Evolutionary conservation across 305 asterid genomes (phyloP).

Genomic region (Fraxinus latifolia): DNA sequence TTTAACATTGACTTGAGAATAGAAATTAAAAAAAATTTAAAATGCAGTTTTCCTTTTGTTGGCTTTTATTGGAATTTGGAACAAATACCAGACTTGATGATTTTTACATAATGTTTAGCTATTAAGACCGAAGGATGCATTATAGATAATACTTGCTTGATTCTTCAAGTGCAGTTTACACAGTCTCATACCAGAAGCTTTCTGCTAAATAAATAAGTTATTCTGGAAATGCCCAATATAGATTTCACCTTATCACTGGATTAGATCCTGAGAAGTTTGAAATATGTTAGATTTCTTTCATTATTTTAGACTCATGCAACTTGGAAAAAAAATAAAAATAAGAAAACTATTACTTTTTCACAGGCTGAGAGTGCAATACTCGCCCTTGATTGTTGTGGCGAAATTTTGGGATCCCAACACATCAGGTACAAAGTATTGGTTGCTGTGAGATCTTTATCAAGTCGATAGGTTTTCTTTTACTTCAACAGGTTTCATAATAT

Average conservation of each 20-base stretch:
- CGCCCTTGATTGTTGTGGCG: constrained; percentile 85
- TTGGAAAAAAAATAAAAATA: neutral
- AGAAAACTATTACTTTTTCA: constrained; percentile 16
- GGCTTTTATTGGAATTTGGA: neutral
- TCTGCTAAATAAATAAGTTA: no score
- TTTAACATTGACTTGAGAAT: neutral
- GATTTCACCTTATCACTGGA: neutral
- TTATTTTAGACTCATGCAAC: neutral
- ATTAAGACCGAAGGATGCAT: neutral
- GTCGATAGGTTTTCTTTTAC: neutral
- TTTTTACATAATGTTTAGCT: neutral
- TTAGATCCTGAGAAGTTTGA: neutral
- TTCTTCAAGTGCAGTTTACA: neutral
- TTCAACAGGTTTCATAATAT: neutral
- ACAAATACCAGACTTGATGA: neutral
- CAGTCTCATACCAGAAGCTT: neutral
- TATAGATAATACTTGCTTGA: neutral
- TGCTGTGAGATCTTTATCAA: neutral
- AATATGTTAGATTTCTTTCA: neutral
- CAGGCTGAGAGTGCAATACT: constrained; percentile 91
- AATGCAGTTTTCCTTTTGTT: neutral
- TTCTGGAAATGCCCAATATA: neutral
- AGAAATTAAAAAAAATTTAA: neutral
- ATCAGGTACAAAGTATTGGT: constrained; percentile 50
- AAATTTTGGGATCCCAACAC: constrained; percentile 68